Conservation (phyloP, 176 grass and related monocot genomes). For the Miscanthus lutarioriparius region DNA sequence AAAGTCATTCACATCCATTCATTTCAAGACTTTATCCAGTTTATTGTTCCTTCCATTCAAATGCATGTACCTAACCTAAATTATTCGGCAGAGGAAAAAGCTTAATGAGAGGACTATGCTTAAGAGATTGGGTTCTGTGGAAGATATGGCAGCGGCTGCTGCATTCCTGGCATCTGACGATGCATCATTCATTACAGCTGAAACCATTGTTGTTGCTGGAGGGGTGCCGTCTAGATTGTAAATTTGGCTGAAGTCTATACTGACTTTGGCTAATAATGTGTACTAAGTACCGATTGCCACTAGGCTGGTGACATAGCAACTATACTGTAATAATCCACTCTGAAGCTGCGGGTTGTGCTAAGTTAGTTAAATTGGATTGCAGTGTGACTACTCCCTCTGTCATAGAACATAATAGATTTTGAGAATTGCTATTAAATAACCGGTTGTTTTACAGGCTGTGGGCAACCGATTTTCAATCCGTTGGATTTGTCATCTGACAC, state of each 20-base stretch:
- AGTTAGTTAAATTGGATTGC: not conserved
- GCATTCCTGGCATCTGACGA: slow-evolving; percentile 91
- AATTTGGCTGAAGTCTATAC: not conserved
- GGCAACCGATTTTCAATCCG: too few species aligned
- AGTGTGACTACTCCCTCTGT: not conserved
- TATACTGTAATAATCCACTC: not conserved
- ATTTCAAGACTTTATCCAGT: not conserved
- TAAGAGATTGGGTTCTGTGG: slow-evolving; percentile 76
- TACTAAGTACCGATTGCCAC: not conserved
- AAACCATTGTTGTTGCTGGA: slow-evolving; percentile 88
- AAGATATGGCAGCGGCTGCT: slow-evolving; percentile 73
- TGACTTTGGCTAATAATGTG: not conserved
- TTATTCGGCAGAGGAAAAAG: slow-evolving; percentile 63
- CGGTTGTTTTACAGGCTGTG: too few species aligned
- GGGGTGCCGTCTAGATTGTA: slow-evolving; percentile 68
- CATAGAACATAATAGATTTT: too few species aligned
- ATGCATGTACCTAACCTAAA: slow-evolving; percentile 24
- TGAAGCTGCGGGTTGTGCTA: not conserved
- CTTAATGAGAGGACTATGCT: slow-evolving; percentile 53
- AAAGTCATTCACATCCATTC: not conserved
- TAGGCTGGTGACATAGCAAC: not conserved
- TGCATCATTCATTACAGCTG: slow-evolving; percentile 82
- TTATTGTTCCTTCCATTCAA: slow-evolving; percentile 24
- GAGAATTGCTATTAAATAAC: too few species aligned
- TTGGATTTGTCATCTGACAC: too few species aligned